Base-by-base conservation (phyloP, 352 stramenopile species). In the Phytophthora quininea region DNA sequence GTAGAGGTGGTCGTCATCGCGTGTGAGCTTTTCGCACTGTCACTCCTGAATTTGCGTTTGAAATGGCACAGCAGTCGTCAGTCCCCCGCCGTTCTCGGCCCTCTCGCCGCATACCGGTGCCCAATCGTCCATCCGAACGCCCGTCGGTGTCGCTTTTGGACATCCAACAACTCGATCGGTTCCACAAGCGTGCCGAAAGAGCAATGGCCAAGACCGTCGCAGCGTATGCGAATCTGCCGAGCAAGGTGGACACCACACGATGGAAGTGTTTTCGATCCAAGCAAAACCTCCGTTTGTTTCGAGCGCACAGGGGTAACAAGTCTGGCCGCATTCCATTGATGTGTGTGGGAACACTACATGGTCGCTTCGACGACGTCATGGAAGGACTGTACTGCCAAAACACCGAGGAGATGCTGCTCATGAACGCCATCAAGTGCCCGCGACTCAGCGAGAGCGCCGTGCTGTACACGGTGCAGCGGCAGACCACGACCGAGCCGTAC, bases 331-430 rank as follows among this genome's bases (percentile, higher is more conserved):
- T 24, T 24, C 64, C 76, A 15, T 42, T 86, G 35, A 42, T 76
- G 3, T 72, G 66, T 35, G 50, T 82, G 12, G 76, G 75, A 8
- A 67, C 73, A 19, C 52, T 84, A 27, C 56, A 68, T 6, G 73
- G 69, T 7, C 71, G 63, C 43, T 78, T 87, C 33, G 73, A 87
- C 31, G 79, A 83, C 48, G 70, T 84, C 48, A 76, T 87, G 58
- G 76, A 79, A 29, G 79, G 71, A 0, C 24, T 84, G 7, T 75
- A 84, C 57, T 71, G 67, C 49, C 56, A 74, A 11, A 73, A 63
- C n/a, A 81, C 75, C 10, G 56, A 79, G 32, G 76, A 79, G 4
- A 77, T 87, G 71, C 73, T 81, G 29, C 68, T 83, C 24, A 74
- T 70, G 52, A 73, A 76, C 45, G 64, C 74, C 42, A 64, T 87